Conservation (phyloP, 2,329 filamentous ascomycete species). For the Colletotrichum scovillei region DNA sequence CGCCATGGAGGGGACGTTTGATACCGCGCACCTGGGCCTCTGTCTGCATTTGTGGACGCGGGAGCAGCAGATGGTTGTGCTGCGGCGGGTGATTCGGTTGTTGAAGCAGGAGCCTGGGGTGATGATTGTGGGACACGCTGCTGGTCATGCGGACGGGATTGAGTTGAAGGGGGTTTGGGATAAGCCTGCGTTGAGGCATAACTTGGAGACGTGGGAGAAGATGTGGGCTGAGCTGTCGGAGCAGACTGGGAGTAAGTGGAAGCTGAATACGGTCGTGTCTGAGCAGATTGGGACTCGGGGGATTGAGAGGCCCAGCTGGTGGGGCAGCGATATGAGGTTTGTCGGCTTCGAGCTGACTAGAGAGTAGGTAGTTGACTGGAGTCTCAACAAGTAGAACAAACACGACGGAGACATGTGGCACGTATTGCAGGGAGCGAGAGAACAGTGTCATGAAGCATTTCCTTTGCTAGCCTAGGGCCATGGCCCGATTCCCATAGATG, state of each 20-base stretch:
- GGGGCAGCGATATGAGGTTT: constrained; percentile 1
- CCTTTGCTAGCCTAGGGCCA: constrained; percentile 36
- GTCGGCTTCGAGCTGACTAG: constrained; percentile 9
- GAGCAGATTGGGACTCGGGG: background rate
- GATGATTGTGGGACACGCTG: constrained; percentile 30
- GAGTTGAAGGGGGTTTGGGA: background rate
- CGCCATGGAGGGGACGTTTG: constrained; percentile 32
- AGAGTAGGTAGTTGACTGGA: background rate
- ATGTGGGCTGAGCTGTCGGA: constrained; percentile 36
- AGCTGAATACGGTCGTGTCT: constrained; percentile 6
- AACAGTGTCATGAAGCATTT: constrained; percentile 36
- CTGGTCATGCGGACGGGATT: constrained; percentile 32
- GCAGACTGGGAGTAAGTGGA: constrained; percentile 32
- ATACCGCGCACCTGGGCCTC: constrained; percentile 41
- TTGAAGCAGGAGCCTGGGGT: constrained; percentile 22
- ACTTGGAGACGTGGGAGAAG: constrained; percentile 31
- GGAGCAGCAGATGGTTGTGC: constrained; percentile 35
- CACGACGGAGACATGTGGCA: background rate
- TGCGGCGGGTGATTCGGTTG: constrained; percentile 24
- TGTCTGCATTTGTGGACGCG: constrained; percentile 42
- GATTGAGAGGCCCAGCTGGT: background rate
- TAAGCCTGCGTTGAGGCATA: constrained; percentile 23
- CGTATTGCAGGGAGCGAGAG: background rate
- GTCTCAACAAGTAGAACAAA: background rate
- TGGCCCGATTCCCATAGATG: constrained; percentile 32